Evolutionary conservation across 1,139 yeast species (phyloP).

Genomic region (Sugiyamaella castrensis): DNA sequence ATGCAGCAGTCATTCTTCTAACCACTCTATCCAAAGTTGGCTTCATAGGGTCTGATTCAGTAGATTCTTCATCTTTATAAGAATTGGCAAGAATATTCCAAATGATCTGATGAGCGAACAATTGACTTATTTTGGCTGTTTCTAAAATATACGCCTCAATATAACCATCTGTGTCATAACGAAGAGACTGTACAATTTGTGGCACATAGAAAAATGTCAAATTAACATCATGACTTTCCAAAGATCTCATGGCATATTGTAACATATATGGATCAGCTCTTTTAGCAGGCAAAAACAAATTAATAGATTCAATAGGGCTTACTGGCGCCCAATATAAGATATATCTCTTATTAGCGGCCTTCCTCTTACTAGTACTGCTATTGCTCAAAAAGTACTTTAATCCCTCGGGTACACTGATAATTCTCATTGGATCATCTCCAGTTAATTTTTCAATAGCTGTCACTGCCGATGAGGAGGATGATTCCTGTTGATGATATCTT

Average conservation of each 20-base stretch:
- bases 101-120: constrained; percentile 95
- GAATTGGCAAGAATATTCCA: constrained; percentile 98
- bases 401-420: constrained; percentile 61
- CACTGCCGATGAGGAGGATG: constrained; percentile 31
- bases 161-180: constrained; percentile 80
- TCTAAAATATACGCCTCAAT: constrained; percentile 87
- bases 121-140: constrained; percentile 84
- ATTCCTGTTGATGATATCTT: constrained; percentile 45
- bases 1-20: constrained; percentile 59
- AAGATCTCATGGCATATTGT: constrained; percentile 87
- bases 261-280: constrained; percentile 64
- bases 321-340: constrained; percentile 73
- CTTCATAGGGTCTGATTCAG: constrained; percentile 75
- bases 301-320: constrained; percentile 82
- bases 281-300: constrained; percentile 75
- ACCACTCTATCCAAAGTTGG: constrained; percentile 79
- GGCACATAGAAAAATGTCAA: constrained; percentile 95
- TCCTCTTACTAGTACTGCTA: constrained; percentile 1
- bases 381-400: constrained; percentile 44
- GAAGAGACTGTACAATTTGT: constrained; percentile 88
- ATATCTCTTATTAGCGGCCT: constrained; percentile 28
- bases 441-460: constrained; percentile 50
- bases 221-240: constrained; percentile 84
- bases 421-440: constrained; percentile 55
- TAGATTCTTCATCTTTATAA: constrained; percentile 77